These are phyloP conservation scores for Penicillium crystallinum DNA, from an alignment of 495 filamentous ascomycete genomes.

Conservation along the genomic window DNA sequence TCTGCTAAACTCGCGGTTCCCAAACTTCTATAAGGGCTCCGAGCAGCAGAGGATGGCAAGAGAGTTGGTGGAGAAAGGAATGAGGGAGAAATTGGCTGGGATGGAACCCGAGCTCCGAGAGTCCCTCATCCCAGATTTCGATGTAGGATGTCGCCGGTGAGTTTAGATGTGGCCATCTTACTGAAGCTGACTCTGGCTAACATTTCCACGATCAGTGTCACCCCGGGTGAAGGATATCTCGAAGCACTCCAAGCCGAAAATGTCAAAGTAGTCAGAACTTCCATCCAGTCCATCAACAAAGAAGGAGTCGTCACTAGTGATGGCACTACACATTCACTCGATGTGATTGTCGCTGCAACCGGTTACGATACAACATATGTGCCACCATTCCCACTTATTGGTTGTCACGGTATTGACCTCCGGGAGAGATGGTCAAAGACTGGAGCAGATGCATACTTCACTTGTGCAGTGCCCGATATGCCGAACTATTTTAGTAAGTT, in stretches of 20 bases:
- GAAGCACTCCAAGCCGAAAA: slow-evolving; percentile 36
- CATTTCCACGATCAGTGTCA: slow-evolving; percentile 19
- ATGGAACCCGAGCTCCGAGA: slow-evolving; percentile 13
- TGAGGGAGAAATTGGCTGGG: background rate
- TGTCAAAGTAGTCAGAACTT: slow-evolving; percentile 23
- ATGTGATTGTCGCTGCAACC: slow-evolving; percentile 30
- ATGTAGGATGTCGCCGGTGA: slow-evolving; percentile 29
- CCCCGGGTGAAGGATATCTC: slow-evolving; percentile 35
- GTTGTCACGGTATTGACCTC: slow-evolving; percentile 38
- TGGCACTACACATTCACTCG: slow-evolving; percentile 28
- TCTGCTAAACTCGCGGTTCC: background rate
- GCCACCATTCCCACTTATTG: slow-evolving; percentile 42
- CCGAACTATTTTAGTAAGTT: background rate
- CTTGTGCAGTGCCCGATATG: slow-evolving; percentile 15
- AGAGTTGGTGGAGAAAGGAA: background rate
- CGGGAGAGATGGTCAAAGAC: background rate
- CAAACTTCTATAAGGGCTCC: background rate
- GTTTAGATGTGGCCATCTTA: background rate
- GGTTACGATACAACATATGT: slow-evolving; percentile 44
- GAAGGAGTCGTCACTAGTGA: slow-evolving; percentile 35
- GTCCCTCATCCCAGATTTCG: slow-evolving; percentile 28
- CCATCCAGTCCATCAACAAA: slow-evolving; percentile 28
- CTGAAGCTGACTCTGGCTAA: too few relatives aligned
- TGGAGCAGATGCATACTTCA: background rate
- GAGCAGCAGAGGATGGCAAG: background rate